These are phyloP conservation scores for Lupinus albus DNA, from an alignment of 306 rosid genomes.

Conservation along the genomic window DNA sequence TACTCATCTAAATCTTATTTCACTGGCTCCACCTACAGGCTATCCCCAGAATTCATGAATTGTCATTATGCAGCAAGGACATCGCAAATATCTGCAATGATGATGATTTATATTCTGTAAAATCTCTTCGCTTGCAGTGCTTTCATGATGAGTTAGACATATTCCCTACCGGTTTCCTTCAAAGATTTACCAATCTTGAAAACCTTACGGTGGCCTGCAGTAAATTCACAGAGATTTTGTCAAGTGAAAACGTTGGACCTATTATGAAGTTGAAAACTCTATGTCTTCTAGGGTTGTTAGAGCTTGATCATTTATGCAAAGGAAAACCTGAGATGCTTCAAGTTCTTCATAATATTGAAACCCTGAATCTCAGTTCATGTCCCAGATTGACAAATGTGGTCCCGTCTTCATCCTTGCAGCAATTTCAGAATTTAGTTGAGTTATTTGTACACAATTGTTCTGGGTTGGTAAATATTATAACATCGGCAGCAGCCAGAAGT, in stretches of 20 bases:
- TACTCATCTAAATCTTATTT: background rate
- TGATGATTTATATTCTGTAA: background rate
- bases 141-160: background rate
- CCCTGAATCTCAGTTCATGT: background rate
- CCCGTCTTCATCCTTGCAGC: background rate
- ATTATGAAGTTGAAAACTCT: background rate
- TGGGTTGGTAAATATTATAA: slow-evolving; percentile 9
- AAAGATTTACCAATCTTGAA: background rate
- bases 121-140: background rate
- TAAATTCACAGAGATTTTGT: background rate
- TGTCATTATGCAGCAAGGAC: background rate
- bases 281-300: background rate
- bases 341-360: background rate
- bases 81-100: background rate
- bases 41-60: background rate
- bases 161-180: background rate
- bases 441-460: background rate
- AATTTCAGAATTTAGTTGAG: background rate
- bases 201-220: background rate
- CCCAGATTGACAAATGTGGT: background rate
- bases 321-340: background rate
- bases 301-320: background rate
- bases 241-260: background rate
- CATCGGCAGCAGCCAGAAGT: background rate
- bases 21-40: background rate